Base-by-base conservation (phyloP, 2,329 filamentous ascomycete genomes). In the Aspergillus vadensis region DNA sequence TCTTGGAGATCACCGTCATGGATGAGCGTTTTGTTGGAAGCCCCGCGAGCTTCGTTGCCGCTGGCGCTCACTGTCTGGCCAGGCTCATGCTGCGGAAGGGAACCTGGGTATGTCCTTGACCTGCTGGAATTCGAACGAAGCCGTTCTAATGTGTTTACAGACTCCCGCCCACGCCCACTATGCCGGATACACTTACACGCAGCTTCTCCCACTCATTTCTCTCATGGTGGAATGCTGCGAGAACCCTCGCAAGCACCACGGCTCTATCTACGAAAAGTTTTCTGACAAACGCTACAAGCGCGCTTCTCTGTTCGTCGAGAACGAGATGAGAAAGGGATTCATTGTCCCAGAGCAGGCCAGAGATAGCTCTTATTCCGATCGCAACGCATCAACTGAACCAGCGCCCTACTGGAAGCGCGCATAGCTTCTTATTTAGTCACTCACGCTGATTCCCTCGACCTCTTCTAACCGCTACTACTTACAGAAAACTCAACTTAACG, bases 1-100 rank as follows among this genome's bases (percentile, higher is more conserved):
- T 99, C 78, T 83, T 99, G 25, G 95, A 99, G 76, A 86, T 98
- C 58, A 96, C 92, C 39, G 88, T 98, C 75, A 97, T 98, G 92
- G 95, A 99, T 73, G 93, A 98, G 81, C 90, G 94, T 19, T 98
- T 99, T 72, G 92, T 99, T 38, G 91, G 91, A 25, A 92, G 90
- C 69, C 90, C 91, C 32, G 91, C 94, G 2, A 97, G 93, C 82
- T 98, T 91, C 74, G 81, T 94, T 55, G 91, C 95, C 58, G 95
- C 95, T 17, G 94, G 91, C 27, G 91, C 95, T 23, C 95, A 99
- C 76, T 98, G 93, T 74, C 82, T 99, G 54, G 91, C 95, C 43
- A 89, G 94, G 61, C 77, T 94, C 71, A 91, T 99, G 83, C 81
- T 99, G 61, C 87, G 88, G 74, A 97, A 97, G 82, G 95, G 95